Conservation (phyloP, 106 monocot species). For the Vanilla planifolia region DNA sequence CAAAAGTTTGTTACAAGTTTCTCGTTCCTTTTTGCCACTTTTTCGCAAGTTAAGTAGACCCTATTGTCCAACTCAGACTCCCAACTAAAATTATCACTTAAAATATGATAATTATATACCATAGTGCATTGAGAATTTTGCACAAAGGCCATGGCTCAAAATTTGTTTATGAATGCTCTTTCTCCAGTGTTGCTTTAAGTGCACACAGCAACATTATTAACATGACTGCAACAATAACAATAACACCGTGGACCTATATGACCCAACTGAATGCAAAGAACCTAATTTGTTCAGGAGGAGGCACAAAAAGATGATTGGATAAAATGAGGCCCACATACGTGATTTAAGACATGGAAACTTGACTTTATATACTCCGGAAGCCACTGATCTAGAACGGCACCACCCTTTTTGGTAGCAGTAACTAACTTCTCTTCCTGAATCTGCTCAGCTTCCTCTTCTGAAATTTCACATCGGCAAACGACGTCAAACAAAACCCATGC, state of each 20-base stretch:
- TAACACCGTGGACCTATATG: too few species aligned
- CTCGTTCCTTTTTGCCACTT: too few species aligned
- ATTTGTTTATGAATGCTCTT: neutral
- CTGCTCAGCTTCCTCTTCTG: slow-evolving; percentile 17
- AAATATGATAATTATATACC: too few species aligned
- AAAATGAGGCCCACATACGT: slow-evolving; percentile 22
- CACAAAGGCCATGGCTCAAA: neutral
- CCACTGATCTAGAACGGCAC: slow-evolving; percentile 65
- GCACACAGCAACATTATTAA: neutral
- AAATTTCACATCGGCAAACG: too few species aligned
- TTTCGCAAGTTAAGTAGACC: too few species aligned
- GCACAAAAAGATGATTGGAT: neutral
- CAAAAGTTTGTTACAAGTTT: too few species aligned
- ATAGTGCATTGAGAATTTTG: neutral
- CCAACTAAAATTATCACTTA: too few species aligned
- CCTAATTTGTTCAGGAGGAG: neutral
- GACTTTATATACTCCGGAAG: slow-evolving; percentile 66
- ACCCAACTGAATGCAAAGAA: too few species aligned
- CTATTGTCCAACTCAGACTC: too few species aligned
- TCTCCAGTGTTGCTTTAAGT: neutral
- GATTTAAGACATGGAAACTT: slow-evolving; percentile 71
- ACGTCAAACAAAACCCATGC: too few species aligned
- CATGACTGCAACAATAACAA: neutral
- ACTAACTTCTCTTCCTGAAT: slow-evolving; percentile 57
- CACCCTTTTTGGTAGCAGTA: slow-evolving; percentile 71